These are phyloP conservation scores for Pseudotsuga menziesii DNA, from an alignment of 75 land plant species.

Conservation along the genomic window DNA sequence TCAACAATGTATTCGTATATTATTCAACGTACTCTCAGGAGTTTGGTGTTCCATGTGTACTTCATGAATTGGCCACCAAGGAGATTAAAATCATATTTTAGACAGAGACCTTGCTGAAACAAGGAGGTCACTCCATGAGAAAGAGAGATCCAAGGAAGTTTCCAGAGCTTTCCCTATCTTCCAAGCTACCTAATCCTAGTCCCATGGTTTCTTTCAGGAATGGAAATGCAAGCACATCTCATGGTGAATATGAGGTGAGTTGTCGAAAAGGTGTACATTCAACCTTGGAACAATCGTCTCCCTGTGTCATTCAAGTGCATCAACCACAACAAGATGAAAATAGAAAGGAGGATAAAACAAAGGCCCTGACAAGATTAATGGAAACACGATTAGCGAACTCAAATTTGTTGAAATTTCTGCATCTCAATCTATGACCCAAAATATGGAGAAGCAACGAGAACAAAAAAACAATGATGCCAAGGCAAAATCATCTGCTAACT, in stretches of 20 bases:
- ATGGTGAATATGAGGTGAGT: background rate
- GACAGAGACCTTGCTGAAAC: background rate
- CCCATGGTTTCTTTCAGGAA: background rate
- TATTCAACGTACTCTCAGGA: conserved; percentile 26
- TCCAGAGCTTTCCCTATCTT: no score
- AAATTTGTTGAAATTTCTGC: no score
- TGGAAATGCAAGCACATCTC: background rate
- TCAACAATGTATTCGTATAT: conserved; percentile 43
- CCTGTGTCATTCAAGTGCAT: no score
- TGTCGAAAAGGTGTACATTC: background rate
- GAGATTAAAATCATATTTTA: conserved; percentile 26
- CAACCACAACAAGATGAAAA: no score
- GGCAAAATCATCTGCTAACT: no score
- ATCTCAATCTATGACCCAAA: no score
- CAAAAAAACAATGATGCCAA: no score
- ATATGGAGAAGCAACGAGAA: no score
- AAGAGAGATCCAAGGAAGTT: no score
- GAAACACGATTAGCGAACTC: no score
- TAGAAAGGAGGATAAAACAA: no score
- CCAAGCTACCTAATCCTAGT: background rate
- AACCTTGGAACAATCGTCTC: background rate
- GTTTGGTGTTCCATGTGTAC: conserved; percentile 33
- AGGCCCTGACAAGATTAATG: no score
- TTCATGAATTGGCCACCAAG: conserved; percentile 29
- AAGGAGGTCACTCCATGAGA: background rate